Base-by-base conservation (phyloP, 176 grass and related monocot genomes). In the Zea luxurians region DNA sequence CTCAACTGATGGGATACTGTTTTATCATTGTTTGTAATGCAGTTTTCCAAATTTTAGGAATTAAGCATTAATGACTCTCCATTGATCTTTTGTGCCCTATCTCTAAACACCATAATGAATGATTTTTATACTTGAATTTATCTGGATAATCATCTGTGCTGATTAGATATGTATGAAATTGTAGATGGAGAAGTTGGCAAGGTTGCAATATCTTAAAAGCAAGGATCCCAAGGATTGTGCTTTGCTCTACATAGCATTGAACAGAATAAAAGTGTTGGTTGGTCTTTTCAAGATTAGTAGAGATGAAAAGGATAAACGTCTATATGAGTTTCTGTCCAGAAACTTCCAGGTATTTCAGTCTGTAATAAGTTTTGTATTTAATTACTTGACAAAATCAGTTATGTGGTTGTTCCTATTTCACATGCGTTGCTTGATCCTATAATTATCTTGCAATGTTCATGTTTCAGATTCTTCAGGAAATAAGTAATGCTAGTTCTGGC, bases 151-250 rank as follows among this genome's bases (percentile, higher is more conserved):
- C 58, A 76, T 41, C 45, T 89, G 79, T 81, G 41, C 80, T 89
- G 57, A 89, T 81, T 84, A 66, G 71, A 55, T 84, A 64, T 85
- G 34, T 83, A 47, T 86, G 66, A 87, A 79, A 80, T 90, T 90
- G 59, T 78, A 97, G 94, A 97, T 94, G 89, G 94, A 97, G 87
- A 97, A 97, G 64, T 68, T 97, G 85, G 94, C 94, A 59, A 93
- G 94, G 78, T 77, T 86, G 66, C 91, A 97, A 67, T 97, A 94
- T 90, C 90, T 97, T 79, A 97, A 84, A 84, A 92, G 78, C 69
- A 97, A 88, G 87, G 89, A 97, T 48, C 91, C 94, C 2, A 94
- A 97, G 80, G 91, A 94, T 50, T 97, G 94, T 82, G 87, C 94
- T 86, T 89, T 97, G 77, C 74, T 93, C 61, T 97, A 94, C 82